Evolutionary conservation across 768 basidiomycete species (phyloP).

Genomic region (Auriscalpium orientale): DNA sequence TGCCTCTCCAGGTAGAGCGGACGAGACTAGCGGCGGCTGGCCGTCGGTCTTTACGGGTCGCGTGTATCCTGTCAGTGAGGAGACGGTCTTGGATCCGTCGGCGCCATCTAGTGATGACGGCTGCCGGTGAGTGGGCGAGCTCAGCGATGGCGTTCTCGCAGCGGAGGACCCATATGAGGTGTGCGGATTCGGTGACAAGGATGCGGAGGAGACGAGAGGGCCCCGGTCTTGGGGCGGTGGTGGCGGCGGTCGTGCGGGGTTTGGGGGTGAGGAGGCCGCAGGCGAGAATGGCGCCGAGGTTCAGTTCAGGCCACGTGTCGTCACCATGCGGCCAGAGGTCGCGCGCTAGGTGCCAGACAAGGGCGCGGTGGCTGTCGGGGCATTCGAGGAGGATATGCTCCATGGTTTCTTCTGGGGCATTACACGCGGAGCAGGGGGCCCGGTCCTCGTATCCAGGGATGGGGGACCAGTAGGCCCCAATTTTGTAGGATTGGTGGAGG

Average conservation of each 20-base stretch:
- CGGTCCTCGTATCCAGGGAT: not conserved
- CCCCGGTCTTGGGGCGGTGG: not conserved
- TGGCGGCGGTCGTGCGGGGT: too few species aligned
- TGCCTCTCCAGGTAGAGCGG: not conserved
- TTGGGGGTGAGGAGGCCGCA: not conserved
- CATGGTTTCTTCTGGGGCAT: not conserved
- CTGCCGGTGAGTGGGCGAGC: not conserved
- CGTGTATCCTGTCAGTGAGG: not conserved
- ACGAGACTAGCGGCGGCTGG: not conserved
- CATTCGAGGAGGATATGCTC: not conserved
- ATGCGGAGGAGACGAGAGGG: slow-evolving; percentile 1
- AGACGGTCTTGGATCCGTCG: not conserved
- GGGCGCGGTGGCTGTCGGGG: not conserved
- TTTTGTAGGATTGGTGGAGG: not conserved
- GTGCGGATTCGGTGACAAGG: not conserved
- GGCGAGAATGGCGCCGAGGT: not conserved
- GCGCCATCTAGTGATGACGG: not conserved
- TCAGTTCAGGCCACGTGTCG: not conserved
- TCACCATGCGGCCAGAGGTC: not conserved
- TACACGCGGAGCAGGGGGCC: not conserved
- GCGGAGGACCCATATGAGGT: slow-evolving; percentile 5
- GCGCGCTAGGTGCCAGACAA: not conserved
- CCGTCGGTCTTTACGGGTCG: not conserved
- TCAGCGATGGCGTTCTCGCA: not conserved
- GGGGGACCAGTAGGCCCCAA: not conserved